Evolutionary conservation across 768 basidiomycete genomes (phyloP).

Genomic region (Suillus plorans): DNA sequence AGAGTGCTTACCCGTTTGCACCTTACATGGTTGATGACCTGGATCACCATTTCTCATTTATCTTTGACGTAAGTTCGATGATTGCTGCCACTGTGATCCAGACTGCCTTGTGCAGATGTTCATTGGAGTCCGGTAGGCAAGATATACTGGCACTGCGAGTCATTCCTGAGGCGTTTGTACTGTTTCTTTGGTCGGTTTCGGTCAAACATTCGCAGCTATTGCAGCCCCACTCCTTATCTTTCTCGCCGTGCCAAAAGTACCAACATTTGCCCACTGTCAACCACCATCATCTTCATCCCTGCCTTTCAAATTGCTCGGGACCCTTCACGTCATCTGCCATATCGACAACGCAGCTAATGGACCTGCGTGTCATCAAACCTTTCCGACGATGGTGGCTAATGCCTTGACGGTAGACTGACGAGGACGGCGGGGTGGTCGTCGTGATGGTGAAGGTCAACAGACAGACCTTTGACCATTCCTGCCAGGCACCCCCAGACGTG

Average conservation of each 20-base stretch:
- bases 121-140: conserved; percentile 39
- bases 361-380: no score
- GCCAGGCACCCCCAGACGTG: no score
- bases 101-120: conserved; percentile 41
- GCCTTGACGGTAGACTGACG: no score
- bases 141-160: neutral
- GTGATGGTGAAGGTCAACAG: no score
- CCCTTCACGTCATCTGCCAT: no score
- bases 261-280: no score
- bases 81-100: conserved; percentile 38
- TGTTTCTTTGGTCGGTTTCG: conserved; percentile 43
- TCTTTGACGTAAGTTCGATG: conserved; percentile 40
- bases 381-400: no score
- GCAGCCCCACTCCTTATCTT: conserved; percentile 15
- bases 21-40: conserved; percentile 42
- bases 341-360: no score
- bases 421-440: no score
- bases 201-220: conserved; percentile 33
- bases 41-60: conserved; percentile 37
- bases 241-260: conserved; percentile 34
- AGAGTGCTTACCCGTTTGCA: conserved; percentile 36
- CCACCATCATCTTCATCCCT: no score
- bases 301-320: no score
- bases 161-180: neutral
- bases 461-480: no score